Evolutionary conservation across 805 yeast species (phyloP).

Genomic region (Candida caryicola): DNA sequence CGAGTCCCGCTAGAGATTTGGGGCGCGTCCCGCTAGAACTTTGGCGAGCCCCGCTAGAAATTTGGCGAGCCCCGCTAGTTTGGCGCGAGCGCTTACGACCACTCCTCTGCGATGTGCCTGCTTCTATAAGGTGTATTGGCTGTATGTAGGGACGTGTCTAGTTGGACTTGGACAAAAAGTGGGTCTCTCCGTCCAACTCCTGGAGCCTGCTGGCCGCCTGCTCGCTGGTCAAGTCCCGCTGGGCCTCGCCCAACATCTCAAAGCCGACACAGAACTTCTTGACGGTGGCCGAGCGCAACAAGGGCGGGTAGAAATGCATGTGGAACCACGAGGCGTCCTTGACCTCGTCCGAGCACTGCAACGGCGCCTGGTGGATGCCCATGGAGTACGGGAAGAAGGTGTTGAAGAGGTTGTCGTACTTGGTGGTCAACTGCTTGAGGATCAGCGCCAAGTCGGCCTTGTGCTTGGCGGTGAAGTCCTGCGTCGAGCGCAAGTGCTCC

Average conservation of each 20-base stretch:
- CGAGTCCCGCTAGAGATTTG: too few relatives aligned
- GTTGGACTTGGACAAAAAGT: constrained; percentile 17
- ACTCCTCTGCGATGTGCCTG: too few relatives aligned
- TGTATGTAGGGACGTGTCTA: too few relatives aligned
- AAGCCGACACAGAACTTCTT: constrained; percentile 75
- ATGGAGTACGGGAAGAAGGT: constrained; percentile 76
- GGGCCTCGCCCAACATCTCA: constrained; percentile 67
- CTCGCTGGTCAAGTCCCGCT: constrained; percentile 65
- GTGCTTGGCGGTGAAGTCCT: constrained; percentile 46
- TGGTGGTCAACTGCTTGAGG: constrained; percentile 51
- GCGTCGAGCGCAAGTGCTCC: constrained; percentile 48
- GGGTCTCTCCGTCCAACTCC: constrained; percentile 38
- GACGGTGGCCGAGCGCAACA: constrained; percentile 70
- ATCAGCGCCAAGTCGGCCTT: constrained; percentile 54
- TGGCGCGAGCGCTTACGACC: too few relatives aligned
- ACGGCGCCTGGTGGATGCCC: constrained; percentile 79
- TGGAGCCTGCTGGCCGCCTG: constrained; percentile 59
- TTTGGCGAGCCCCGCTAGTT: too few relatives aligned
- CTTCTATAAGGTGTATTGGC: too few relatives aligned
- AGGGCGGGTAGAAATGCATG: constrained; percentile 78
- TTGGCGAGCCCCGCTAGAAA: too few relatives aligned
- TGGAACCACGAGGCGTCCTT: constrained; percentile 53
- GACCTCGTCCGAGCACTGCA: constrained; percentile 41
- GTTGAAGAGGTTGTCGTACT: constrained; percentile 68
- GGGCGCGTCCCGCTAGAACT: too few relatives aligned